Conservation (phyloP, 805 yeast species). For the Saccharomyces eubayanus region DNA sequence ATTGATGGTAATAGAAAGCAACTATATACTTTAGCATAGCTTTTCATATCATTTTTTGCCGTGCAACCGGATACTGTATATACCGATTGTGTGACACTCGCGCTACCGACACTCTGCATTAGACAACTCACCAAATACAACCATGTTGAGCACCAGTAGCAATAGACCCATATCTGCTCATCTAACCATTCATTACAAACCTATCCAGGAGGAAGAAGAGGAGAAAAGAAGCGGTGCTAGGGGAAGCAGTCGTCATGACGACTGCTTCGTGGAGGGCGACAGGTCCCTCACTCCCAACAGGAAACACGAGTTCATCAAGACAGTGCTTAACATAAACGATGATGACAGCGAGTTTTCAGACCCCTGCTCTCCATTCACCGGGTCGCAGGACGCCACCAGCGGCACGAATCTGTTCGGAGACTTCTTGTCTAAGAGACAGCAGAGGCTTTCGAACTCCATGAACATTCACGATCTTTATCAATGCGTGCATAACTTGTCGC, state of each 20-base stretch:
- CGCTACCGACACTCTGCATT: neutral
- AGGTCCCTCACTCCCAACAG: neutral
- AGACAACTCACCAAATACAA: neutral
- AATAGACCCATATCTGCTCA: constrained; percentile 9
- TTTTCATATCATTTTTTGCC: neutral
- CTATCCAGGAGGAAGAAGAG: neutral
- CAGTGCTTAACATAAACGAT: constrained; percentile 6
- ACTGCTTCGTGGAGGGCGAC: neutral
- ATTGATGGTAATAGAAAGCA: neutral
- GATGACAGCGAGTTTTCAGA: neutral
- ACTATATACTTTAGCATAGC: neutral
- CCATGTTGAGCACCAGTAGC: neutral
- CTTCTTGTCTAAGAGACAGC: neutral
- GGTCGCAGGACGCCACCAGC: neutral
- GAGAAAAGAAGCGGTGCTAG: neutral
- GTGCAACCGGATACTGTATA: neutral
- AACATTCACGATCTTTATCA: constrained; percentile 13
- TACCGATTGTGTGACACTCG: neutral
- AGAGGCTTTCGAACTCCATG: constrained; percentile 6
- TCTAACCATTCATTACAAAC: constrained; percentile 4
- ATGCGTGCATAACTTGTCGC: constrained; percentile 7
- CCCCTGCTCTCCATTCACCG: neutral
- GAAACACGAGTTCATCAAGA: constrained; percentile 6
- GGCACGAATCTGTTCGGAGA: neutral
- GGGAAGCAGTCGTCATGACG: neutral